These are phyloP conservation scores for Trametes gibbosa DNA, from an alignment of 768 basidiomycete genomes.

Conservation along the genomic window DNA sequence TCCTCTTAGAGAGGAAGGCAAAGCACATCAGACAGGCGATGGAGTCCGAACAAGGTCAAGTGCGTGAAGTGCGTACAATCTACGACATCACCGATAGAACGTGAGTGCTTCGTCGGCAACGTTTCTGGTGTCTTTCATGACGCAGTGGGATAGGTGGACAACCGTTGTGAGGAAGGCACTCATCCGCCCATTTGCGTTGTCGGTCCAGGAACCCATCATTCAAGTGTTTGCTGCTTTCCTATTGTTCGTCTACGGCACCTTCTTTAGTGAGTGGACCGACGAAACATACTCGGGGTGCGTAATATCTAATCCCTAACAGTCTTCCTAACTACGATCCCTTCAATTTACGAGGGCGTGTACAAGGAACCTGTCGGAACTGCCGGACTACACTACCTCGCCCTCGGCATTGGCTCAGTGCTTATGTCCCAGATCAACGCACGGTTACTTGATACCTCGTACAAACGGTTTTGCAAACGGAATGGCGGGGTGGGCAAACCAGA, in stretches of 20 bases:
- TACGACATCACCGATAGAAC: slow-evolving; percentile 45
- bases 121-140: too few relatives aligned
- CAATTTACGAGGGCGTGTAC: slow-evolving; percentile 56
- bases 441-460: slow-evolving; percentile 54
- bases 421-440: slow-evolving; percentile 55
- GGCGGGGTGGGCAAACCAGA: slow-evolving; percentile 54
- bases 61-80: slow-evolving; percentile 42
- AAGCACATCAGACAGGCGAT: slow-evolving; percentile 36
- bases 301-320: slow-evolving; percentile 36
- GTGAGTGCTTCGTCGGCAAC: neutral
- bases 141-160: slow-evolving; percentile 43
- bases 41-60: slow-evolving; percentile 44
- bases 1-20: slow-evolving; percentile 52
- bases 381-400: slow-evolving; percentile 68
- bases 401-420: slow-evolving; percentile 53
- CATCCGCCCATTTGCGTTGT: slow-evolving; percentile 63
- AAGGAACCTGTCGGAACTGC: slow-evolving; percentile 55
- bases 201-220: slow-evolving; percentile 61
- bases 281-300: neutral
- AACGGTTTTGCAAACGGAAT: slow-evolving; percentile 48
- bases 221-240: slow-evolving; percentile 67
- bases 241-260: slow-evolving; percentile 63
- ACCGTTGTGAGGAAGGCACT: slow-evolving; percentile 52
- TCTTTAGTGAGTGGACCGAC: slow-evolving; percentile 47
- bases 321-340: slow-evolving; percentile 62